phyloP scores from a whole-genome alignment of 176 grass and related monocot species.

The Carex cristatella region DNA sequence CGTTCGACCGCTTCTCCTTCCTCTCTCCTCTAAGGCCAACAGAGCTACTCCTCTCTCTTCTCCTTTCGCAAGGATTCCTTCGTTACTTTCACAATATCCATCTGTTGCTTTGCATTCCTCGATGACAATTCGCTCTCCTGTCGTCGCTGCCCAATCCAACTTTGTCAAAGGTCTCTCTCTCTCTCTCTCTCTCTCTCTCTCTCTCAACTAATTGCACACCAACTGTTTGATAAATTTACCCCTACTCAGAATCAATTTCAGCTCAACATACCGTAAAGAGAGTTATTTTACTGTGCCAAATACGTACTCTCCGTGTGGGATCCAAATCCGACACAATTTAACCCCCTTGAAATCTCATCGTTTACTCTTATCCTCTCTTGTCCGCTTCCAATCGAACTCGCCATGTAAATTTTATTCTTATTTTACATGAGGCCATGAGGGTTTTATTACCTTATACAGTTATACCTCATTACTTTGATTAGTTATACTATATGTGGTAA shows the following conservation, averaged over 20 bases:
- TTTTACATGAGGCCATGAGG: too few species aligned
- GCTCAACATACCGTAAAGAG: too few species aligned
- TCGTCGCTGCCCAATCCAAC: conserved; percentile 47
- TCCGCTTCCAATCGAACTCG: too few species aligned
- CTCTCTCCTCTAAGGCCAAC: neutral
- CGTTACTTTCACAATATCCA: neutral
- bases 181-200: too few species aligned
- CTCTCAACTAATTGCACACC: neutral
- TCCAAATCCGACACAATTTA: too few species aligned
- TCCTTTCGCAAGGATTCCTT: neutral
- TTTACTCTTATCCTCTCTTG: too few species aligned
- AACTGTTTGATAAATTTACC: conserved; percentile 4
- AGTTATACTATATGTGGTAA: neutral
- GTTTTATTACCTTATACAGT: neutral
- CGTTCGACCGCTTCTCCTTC: neutral
- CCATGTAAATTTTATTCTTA: too few species aligned
- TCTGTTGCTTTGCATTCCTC: conserved; percentile 20
- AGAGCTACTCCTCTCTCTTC: neutral
- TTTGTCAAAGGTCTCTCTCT: conserved; percentile 41
- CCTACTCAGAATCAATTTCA: too few species aligned
- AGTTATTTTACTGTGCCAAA: too few species aligned
- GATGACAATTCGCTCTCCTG: conserved; percentile 20
- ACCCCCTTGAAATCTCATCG: too few species aligned
- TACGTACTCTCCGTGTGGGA: too few species aligned
- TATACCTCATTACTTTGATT: neutral